Conservation (phyloP, 116 monocot species). For the Trichopus zeylanicus region DNA sequence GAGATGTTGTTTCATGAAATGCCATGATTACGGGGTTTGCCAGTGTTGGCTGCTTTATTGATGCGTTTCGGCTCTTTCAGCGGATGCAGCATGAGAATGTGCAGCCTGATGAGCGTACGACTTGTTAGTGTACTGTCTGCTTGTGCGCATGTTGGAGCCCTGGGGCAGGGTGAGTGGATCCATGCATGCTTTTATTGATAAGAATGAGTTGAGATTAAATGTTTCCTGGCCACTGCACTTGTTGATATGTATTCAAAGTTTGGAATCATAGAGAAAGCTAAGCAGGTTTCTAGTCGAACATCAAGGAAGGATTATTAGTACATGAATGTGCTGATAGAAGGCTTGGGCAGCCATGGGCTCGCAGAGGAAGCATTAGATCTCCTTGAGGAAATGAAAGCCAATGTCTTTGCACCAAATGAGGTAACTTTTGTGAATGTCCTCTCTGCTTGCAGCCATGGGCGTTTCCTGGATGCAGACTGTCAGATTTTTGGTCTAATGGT, state of each 20-base stretch:
- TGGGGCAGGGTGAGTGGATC: slow-evolving; percentile 29
- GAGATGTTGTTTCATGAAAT: slow-evolving; percentile 24
- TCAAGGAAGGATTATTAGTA: slow-evolving; percentile 1
- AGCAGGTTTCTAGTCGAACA: not conserved
- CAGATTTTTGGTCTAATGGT: slow-evolving; percentile 6
- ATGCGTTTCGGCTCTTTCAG: slow-evolving; percentile 1
- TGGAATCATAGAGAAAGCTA: slow-evolving; percentile 8
- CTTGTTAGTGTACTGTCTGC: slow-evolving; percentile 20
- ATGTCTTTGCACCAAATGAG: not conserved
- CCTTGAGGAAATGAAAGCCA: slow-evolving; percentile 9
- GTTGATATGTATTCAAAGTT: slow-evolving; percentile 23
- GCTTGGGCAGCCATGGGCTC: slow-evolving; percentile 10
- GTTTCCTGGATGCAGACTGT: slow-evolving; percentile 6
- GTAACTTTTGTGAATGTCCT: slow-evolving; percentile 11
- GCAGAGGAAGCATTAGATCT: slow-evolving; percentile 1
- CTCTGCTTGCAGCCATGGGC: slow-evolving; percentile 10
- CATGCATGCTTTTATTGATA: slow-evolving; percentile 14
- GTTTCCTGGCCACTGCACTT: slow-evolving; percentile 13
- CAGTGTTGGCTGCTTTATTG: not conserved
- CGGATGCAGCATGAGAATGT: slow-evolving; percentile 6
- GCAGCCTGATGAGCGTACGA: slow-evolving; percentile 14
- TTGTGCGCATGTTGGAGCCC: slow-evolving; percentile 23
- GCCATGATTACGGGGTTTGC: slow-evolving; percentile 13
- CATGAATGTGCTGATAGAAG: slow-evolving; percentile 19
- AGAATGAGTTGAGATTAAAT: slow-evolving; percentile 9